Base-by-base conservation (phyloP, 371 early-diverging fungal genomes). In the Mortierella sp. region DNA sequence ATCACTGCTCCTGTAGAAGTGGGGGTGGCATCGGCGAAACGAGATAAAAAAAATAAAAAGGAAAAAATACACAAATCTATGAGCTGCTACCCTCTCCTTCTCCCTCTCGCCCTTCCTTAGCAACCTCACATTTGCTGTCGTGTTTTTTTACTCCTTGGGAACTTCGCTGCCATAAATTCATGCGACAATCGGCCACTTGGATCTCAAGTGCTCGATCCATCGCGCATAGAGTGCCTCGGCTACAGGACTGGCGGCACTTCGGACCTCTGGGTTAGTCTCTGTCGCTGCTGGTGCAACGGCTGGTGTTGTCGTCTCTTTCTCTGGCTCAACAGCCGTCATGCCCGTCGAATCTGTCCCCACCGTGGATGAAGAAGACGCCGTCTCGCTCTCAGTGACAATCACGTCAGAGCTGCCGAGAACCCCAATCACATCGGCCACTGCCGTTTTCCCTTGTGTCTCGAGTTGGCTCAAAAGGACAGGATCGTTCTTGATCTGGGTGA, bases 161-260 rank as follows among this genome's bases (percentile, higher is more conserved):
- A 67, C 77, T 75, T 78, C 72, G 70, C 84, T 83, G 79, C 84
- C 84, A 66, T 83, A 83, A 67, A 79, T 76, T 80, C 80, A 78
- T 77, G 80, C 78, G 75, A 78, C 78, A 77, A 86, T 86, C 26
- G 82, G 82, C 86, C 86, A 86, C 64, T 86, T 86, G 41, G 80
- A 80, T 41, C 82, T 65, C 68, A 86, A 58, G 43, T 85, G 86
- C n/a, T 85, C 86, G 40, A 86, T 85, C 86, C 86, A 86, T 39
- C 82, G 78, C 8, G 83, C 73, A 73, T 85, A 86, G 24, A 86
- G 63, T 9, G 85, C 81, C 55, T 86, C 86, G 1, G 85, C 76
- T 13, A 86, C 85, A 9, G 86, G 85, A 66, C 85, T 79, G 1
- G 80, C 78, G 1, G 81, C 47, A 43, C 77, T 68, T 10, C 73